phyloP scores from a whole-genome alignment of 2,329 filamentous ascomycete species.

The Penicillium hesseltinei region DNA sequence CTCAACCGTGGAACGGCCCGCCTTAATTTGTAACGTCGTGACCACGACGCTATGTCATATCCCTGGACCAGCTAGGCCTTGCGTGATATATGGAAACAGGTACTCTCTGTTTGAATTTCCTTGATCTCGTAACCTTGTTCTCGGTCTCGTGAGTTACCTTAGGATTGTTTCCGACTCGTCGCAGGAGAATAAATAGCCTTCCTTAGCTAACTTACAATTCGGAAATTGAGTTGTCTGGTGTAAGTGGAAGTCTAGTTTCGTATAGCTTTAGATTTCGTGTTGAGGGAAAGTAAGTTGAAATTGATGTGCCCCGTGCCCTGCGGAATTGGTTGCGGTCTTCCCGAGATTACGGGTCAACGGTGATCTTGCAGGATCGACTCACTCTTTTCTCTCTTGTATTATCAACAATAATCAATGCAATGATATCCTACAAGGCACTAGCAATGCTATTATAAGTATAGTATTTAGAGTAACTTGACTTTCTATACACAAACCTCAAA shows the following conservation, averaged over 20 bases:
- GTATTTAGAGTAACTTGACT: background rate
- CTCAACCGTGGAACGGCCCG: background rate
- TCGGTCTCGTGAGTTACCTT: background rate
- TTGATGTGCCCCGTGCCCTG: background rate
- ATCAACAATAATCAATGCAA: background rate
- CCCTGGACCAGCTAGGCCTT: background rate
- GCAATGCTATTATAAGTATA: background rate
- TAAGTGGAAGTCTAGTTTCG: no score
- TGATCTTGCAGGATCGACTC: slow-evolving; percentile 3
- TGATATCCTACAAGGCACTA: background rate
- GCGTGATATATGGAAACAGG: background rate
- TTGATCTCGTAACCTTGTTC: background rate
- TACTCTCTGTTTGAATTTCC: background rate
- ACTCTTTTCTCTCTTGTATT: background rate
- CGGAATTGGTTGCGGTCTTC: background rate
- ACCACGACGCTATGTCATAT: background rate
- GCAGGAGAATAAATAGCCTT: background rate
- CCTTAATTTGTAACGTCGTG: background rate
- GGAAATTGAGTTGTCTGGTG: background rate
- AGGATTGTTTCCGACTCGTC: background rate
- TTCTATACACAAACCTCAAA: background rate
- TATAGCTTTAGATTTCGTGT: background rate
- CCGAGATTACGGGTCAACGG: slow-evolving; percentile 6
- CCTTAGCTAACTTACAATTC: background rate
- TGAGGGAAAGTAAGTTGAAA: background rate